Evolutionary conservation across 371 early-diverging fungal species (phyloP).

Genomic region (Synchytrium microbalum): DNA sequence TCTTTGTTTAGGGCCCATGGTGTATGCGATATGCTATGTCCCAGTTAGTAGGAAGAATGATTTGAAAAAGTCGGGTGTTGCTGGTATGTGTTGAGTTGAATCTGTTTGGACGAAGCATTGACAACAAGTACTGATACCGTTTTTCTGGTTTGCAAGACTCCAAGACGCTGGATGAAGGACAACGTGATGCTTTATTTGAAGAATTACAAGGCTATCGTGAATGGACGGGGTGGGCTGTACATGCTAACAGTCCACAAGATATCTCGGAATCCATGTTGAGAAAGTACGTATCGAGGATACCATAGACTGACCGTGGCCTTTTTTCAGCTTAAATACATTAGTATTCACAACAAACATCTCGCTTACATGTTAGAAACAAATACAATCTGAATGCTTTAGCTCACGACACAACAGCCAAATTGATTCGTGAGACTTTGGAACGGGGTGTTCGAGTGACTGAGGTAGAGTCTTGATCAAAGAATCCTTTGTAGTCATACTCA

Average conservation of each 20-base stretch:
- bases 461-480: conserved; percentile 36
- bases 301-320: conserved; percentile 13
- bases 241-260: conserved; percentile 76
- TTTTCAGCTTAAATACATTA: conserved; percentile 10
- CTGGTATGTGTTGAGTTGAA: conserved; percentile 46
- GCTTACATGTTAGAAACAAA: conserved; percentile 48
- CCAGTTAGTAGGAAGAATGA: conserved; percentile 51
- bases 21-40: conserved; percentile 82
- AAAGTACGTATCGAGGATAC: conserved; percentile 37
- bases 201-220: conserved; percentile 49
- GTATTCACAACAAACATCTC: conserved; percentile 8
- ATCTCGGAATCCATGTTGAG: conserved; percentile 83
- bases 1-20: conserved; percentile 79
- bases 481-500: conserved; percentile 2
- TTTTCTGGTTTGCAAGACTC: conserved; percentile 56
- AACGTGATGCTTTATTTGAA: conserved; percentile 63
- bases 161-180: conserved; percentile 70
- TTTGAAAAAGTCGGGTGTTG: conserved; percentile 65
- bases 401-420: conserved; percentile 81
- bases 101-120: too few relatives aligned
- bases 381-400: conserved; percentile 94
- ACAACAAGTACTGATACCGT: conserved; percentile 1
- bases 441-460: conserved; percentile 63
- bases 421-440: conserved; percentile 61
- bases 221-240: conserved; percentile 79